Evolutionary conservation across 2,329 filamentous ascomycete genomes (phyloP).

Genomic region (Emmonsia crescens): DNA sequence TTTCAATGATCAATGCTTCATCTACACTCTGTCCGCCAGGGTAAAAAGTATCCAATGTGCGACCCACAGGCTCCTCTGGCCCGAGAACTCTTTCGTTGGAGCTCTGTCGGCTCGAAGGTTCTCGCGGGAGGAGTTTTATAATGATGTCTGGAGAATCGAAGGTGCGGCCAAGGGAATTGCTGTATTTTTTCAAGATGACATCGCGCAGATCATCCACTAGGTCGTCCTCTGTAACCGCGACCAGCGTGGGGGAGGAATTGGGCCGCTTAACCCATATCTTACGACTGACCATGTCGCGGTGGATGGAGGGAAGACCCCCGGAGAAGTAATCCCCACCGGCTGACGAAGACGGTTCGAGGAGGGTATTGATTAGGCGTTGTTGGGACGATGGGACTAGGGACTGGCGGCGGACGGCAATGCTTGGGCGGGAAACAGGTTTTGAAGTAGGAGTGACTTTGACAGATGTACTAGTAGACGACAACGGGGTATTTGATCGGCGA

Average conservation of each 20-base stretch:
- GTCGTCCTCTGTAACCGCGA: slow-evolving; percentile 76
- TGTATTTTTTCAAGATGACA: slow-evolving; percentile 83
- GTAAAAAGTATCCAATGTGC: slow-evolving; percentile 70
- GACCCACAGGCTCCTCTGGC: slow-evolving; percentile 74
- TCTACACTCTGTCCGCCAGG: slow-evolving; percentile 78
- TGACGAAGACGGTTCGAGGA: slow-evolving; percentile 21
- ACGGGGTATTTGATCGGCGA: slow-evolving; percentile 4
- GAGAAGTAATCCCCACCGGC: slow-evolving; percentile 16
- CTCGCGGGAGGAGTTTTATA: slow-evolving; percentile 64
- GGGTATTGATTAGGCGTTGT: slow-evolving; percentile 27
- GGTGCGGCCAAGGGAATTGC: slow-evolving; percentile 76
- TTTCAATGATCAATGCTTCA: slow-evolving; percentile 84
- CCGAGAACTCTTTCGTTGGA: slow-evolving; percentile 58
- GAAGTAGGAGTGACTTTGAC: slow-evolving; percentile 1
- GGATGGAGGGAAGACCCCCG: slow-evolving; percentile 13
- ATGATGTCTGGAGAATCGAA: slow-evolving; percentile 87
- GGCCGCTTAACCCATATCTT: slow-evolving; percentile 95
- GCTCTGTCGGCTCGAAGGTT: slow-evolving; percentile 35
- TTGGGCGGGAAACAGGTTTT: slow-evolving; percentile 6
- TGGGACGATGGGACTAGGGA: slow-evolving; percentile 31
- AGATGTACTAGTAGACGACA: not conserved
- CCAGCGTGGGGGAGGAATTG: slow-evolving; percentile 72
- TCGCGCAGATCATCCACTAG: slow-evolving; percentile 92
- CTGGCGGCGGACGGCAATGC: slow-evolving; percentile 27
- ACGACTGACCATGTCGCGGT: slow-evolving; percentile 35